Evolutionary conservation across 78 protist species (phyloP).

Genomic region (Pigoraptor vietnamica): DNA sequence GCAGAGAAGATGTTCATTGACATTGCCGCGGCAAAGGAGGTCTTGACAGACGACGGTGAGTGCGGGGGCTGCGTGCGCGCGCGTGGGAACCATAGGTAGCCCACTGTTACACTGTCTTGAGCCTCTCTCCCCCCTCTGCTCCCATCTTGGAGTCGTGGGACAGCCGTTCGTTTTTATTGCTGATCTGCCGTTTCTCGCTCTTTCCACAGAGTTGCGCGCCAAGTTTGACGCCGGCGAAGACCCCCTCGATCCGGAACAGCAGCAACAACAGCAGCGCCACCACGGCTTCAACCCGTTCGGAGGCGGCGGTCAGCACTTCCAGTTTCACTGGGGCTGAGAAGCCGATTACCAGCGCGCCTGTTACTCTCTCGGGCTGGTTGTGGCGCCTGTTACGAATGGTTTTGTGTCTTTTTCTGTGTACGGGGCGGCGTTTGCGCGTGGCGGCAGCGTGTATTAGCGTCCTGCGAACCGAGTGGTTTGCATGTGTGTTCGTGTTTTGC

Average conservation of each 20-base stretch:
- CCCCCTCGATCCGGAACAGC: not conserved
- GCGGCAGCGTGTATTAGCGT: too few species aligned
- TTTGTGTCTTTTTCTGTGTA: too few species aligned
- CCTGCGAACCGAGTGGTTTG: too few species aligned
- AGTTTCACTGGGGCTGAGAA: too few species aligned
- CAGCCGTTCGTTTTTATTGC: not conserved
- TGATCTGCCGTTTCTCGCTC: not conserved
- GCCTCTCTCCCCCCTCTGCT: not conserved
- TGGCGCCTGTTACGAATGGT: too few species aligned
- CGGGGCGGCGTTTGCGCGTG: too few species aligned
- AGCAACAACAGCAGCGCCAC: not conserved
- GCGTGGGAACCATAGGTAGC: too few species aligned
- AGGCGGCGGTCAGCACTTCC: not conserved
- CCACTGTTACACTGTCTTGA: not conserved
- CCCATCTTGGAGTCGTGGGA: not conserved
- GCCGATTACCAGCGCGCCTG: too few species aligned
- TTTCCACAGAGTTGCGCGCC: not conserved
- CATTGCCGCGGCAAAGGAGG: constrained; percentile 10
- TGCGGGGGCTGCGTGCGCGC: not conserved
- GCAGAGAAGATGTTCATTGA: not conserved
- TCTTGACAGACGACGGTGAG: not conserved
- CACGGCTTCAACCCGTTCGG: not conserved
- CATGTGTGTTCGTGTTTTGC: too few species aligned
- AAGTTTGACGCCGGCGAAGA: not conserved
- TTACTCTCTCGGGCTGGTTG: too few species aligned